Conservation (phyloP, 2,329 filamentous ascomycete species). For the Colletotrichum lini region DNA sequence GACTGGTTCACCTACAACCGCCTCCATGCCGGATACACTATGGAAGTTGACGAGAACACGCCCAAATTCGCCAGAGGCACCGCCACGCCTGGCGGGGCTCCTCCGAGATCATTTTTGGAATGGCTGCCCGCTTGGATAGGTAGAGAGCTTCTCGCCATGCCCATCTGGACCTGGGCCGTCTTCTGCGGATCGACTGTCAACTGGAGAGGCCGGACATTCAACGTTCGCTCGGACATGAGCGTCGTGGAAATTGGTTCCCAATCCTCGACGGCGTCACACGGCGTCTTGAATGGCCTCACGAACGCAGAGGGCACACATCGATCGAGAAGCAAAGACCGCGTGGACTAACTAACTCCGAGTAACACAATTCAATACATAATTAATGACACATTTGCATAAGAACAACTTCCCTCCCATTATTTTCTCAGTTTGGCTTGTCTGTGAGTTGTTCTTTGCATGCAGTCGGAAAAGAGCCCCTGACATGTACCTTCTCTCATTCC, state of each 20-base stretch:
- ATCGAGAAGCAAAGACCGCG: constrained; percentile 39
- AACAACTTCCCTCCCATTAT: background rate
- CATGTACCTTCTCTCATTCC: no score
- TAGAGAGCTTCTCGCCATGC: constrained; percentile 84
- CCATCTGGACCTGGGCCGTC: constrained; percentile 92
- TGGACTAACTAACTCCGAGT: constrained; percentile 24
- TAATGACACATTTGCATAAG: background rate
- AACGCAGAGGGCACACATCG: background rate
- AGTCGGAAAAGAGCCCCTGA: background rate
- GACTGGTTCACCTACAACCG: constrained; percentile 82
- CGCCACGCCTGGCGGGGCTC: constrained; percentile 52
- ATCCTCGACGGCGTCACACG: background rate
- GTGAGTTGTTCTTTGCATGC: background rate
- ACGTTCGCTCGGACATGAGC: constrained; percentile 86
- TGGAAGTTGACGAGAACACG: constrained; percentile 80
- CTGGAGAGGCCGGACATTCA: constrained; percentile 89
- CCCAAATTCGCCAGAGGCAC: constrained; percentile 78
- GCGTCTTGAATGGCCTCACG: background rate
- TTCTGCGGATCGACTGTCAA: constrained; percentile 88
- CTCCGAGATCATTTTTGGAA: constrained; percentile 71
- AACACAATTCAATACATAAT: background rate
- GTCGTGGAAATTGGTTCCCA: constrained; percentile 66
- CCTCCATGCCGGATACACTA: constrained; percentile 80
- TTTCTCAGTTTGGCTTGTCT: background rate
- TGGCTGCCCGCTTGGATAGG: constrained; percentile 91